A percentile compares a stretch with the other conserved stretches of the same genome.
phyloP scores from a whole-genome alignment of 352 stramenopile genomes.

The Globisporangium camurandrum region DNA sequence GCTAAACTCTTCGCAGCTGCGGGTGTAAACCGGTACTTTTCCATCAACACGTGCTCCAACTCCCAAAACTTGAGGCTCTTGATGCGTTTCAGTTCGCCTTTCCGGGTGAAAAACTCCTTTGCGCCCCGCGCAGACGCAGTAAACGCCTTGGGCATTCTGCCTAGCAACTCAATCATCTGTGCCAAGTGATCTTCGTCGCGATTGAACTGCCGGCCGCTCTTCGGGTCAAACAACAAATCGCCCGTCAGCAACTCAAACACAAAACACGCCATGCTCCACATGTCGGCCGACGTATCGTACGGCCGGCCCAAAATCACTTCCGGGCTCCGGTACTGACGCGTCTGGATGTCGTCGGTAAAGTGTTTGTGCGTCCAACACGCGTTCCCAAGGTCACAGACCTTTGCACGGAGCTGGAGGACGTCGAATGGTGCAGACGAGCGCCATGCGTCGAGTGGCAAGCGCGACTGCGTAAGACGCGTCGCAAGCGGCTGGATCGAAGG shows the following conservation, averaged over 20 bases:
- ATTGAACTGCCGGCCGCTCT: slow-evolving; percentile 79
- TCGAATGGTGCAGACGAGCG: slow-evolving; percentile 38
- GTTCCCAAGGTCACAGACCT: slow-evolving; percentile 99
- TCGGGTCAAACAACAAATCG: slow-evolving; percentile 99
- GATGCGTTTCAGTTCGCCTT: slow-evolving; percentile 97
- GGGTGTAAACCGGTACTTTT: slow-evolving; percentile 94
- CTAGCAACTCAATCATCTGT: slow-evolving; percentile 98
- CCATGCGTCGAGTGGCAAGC: slow-evolving; percentile 27
- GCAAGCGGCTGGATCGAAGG: slow-evolving; percentile 25
- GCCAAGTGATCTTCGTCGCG: slow-evolving; percentile 96
- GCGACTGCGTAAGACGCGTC: slow-evolving; percentile 33
- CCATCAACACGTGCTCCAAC: slow-evolving; percentile 92
- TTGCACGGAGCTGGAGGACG: slow-evolving; percentile 54
- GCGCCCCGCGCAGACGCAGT: slow-evolving; percentile 59
- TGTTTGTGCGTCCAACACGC: slow-evolving; percentile 98
- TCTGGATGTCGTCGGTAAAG: slow-evolving; percentile 99
- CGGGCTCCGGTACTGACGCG: slow-evolving; percentile 98
- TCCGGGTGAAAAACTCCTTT: slow-evolving; percentile 96
- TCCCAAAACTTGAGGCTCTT: slow-evolving; percentile 97
- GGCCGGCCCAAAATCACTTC: slow-evolving; percentile 96
- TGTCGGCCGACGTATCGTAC: slow-evolving; percentile 98
- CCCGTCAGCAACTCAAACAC: slow-evolving; percentile 99
- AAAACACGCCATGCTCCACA: slow-evolving; percentile 98
- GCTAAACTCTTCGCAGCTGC: slow-evolving; percentile 86
- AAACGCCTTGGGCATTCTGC: slow-evolving; percentile 94